Conservation (phyloP, 768 basidiomycete species). For the Phlegmacium glaucopus region DNA sequence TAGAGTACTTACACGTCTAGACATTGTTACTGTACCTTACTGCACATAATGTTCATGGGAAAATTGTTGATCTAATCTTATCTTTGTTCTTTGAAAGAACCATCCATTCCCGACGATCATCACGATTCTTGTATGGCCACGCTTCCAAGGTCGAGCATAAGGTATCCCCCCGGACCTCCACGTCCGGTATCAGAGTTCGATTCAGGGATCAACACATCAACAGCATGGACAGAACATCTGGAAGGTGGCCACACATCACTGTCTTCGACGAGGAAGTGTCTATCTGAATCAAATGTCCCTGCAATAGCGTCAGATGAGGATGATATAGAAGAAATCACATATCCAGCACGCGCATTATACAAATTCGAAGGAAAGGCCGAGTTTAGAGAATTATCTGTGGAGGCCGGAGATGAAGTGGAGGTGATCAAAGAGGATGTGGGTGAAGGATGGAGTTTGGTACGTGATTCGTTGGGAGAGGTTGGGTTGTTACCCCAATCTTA, state of each 20-base stretch:
- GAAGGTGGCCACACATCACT: conserved; percentile 24
- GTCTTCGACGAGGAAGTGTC: conserved; percentile 28
- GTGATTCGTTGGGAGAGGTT: conserved; percentile 50
- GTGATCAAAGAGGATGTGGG: conserved; percentile 70
- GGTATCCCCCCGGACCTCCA: conserved; percentile 11
- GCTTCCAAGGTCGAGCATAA: conserved; percentile 17
- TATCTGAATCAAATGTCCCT: conserved; percentile 34
- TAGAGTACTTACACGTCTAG: too few relatives aligned
- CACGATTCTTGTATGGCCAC: conserved; percentile 21
- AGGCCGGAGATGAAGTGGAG: conserved; percentile 67
- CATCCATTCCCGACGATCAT: too few relatives aligned
- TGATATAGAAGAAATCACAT: conserved; percentile 29
- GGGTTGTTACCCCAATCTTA: conserved; percentile 70
- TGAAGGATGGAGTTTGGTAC: conserved; percentile 81
- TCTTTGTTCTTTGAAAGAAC: too few relatives aligned
- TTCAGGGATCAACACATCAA: conserved; percentile 72
- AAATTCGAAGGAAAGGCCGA: conserved; percentile 73
- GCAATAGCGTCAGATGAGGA: conserved; percentile 41
- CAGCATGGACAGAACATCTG: conserved; percentile 70
- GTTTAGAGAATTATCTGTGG: conserved; percentile 66
- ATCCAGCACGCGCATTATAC: conserved; percentile 67
- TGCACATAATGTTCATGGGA: too few relatives aligned
- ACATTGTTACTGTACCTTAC: too few relatives aligned
- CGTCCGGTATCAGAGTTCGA: conserved; percentile 57
- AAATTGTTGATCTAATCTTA: too few relatives aligned